These are phyloP conservation scores for Plectosphaerella sp. DNA, from an alignment of 2,329 filamentous ascomycete genomes.

Conservation along the genomic window DNA sequence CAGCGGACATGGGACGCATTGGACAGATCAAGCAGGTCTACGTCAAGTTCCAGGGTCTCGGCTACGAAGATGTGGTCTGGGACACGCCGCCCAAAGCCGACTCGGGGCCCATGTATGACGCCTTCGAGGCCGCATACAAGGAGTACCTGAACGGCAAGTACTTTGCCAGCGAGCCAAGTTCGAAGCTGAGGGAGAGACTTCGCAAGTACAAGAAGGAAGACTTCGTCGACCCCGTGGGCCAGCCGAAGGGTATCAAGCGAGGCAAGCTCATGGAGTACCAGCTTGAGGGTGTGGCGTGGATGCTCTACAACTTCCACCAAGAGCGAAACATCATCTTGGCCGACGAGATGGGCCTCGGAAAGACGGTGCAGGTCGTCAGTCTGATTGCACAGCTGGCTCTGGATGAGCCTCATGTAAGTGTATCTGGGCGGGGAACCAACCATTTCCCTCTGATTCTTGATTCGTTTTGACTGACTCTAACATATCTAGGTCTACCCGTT, in stretches of 20 bases:
- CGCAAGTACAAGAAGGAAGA: conserved; percentile 59
- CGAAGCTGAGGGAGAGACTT: conserved; percentile 63
- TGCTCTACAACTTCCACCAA: conserved; percentile 83
- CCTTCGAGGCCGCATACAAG: conserved; percentile 78
- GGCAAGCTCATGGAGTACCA: conserved; percentile 93
- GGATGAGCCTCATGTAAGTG: conserved; percentile 49
- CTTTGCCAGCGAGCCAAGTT: conserved; percentile 45
- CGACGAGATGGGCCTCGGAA: conserved; percentile 97
- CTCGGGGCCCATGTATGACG: conserved; percentile 63
- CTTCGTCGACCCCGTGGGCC: conserved; percentile 66
- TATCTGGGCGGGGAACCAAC: too few relatives aligned
- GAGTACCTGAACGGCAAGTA: conserved; percentile 81
- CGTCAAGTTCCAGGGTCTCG: conserved; percentile 89
- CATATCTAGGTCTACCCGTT: conserved; percentile 69
- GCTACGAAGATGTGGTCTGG: conserved; percentile 90
- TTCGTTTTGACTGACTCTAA: conserved; percentile 9
- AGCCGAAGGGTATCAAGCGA: conserved; percentile 69
- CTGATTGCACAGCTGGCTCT: conserved; percentile 72
- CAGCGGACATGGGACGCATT: conserved; percentile 67
- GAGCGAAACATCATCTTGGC: conserved; percentile 85
- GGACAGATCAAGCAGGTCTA: conserved; percentile 68
- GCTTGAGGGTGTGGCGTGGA: conserved; percentile 89
- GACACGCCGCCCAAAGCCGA: conserved; percentile 70
- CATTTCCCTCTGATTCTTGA: not conserved
- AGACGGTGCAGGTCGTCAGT: conserved; percentile 89